Evolutionary conservation across 129 eudicot species (phyloP).

Genomic region (Saussurea involucrata): DNA sequence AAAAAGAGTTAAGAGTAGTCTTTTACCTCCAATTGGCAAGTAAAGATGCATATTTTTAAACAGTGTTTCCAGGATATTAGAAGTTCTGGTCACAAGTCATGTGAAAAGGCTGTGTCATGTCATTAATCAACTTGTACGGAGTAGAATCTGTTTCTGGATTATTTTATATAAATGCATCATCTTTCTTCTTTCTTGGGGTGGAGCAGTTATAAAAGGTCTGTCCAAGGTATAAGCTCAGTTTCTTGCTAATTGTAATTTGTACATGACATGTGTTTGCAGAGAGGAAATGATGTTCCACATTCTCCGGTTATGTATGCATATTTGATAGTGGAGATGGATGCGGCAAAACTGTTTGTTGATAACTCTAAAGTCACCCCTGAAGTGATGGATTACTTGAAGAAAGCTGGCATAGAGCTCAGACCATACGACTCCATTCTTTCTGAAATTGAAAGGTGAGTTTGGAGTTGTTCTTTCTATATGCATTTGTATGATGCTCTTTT

Average conservation of each 20-base stretch:
- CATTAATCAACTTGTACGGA: background rate
- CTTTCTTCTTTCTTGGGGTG: background rate
- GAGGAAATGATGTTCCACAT: slow-evolving; percentile 91
- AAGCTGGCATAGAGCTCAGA: slow-evolving; percentile 70
- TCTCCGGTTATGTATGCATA: slow-evolving; percentile 97
- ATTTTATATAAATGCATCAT: background rate
- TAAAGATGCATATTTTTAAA: background rate
- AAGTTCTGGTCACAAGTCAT: background rate
- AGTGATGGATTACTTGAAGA: slow-evolving; percentile 69
- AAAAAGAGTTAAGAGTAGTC: background rate
- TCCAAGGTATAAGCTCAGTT: background rate
- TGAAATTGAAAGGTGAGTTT: slow-evolving; percentile 69
- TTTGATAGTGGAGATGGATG: slow-evolving; percentile 67
- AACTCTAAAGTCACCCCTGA: slow-evolving; percentile 69
- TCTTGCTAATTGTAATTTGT: slow-evolving; percentile 12
- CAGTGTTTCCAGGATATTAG: background rate
- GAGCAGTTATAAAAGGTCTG: background rate
- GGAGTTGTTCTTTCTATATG: background rate
- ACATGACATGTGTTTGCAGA: slow-evolving; percentile 39
- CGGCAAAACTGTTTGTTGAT: slow-evolving; percentile 71
- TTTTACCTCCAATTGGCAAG: background rate
- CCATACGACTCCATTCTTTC: slow-evolving; percentile 83
- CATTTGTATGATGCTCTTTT: background rate
- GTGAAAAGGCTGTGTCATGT: background rate
- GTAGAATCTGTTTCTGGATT: background rate